Evolutionary conservation across 2,329 filamentous ascomycete species (phyloP).

Genomic region (Colletotrichum aenigma): DNA sequence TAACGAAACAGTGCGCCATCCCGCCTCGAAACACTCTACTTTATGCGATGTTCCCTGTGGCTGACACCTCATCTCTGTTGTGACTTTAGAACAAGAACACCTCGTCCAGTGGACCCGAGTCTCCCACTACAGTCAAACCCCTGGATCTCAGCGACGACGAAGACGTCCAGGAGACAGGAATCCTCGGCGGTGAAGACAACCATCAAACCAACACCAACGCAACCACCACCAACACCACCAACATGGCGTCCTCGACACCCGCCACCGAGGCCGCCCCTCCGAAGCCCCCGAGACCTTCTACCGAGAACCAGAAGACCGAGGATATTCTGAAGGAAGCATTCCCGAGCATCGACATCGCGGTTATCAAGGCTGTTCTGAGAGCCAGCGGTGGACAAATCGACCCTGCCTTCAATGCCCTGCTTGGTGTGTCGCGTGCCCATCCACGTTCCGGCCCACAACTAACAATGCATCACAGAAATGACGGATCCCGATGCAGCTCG

Average conservation of each 20-base stretch:
- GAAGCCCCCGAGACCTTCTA: conserved; percentile 85
- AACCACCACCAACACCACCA: conserved; percentile 29
- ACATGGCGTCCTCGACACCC: conserved; percentile 39
- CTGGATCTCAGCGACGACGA: conserved; percentile 72
- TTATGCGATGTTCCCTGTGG: conserved; percentile 20
- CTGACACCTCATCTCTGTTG: conserved; percentile 14
- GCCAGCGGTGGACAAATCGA: conserved; percentile 90
- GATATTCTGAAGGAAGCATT: conserved; percentile 93
- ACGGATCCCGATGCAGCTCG: conserved; percentile 74
- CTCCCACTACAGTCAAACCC: conserved; percentile 67
- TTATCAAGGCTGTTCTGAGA: conserved; percentile 86
- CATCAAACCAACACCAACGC: conserved; percentile 27
- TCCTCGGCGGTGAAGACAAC: conserved; percentile 47
- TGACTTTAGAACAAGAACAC: conserved; percentile 46
- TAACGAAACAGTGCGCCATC: conserved; percentile 45
- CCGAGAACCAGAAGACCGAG: conserved; percentile 83
- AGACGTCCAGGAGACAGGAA: conserved; percentile 66
- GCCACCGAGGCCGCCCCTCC: conserved; percentile 55
- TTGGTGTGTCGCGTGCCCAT: conserved; percentile 60
- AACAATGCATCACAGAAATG: conserved; percentile 60
- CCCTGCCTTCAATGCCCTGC: conserved; percentile 91
- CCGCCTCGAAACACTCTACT: conserved; percentile 20
- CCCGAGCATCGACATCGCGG: conserved; percentile 76
- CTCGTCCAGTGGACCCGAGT: conserved; percentile 57
- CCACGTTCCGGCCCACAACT: background rate